Evolutionary conservation across 2,329 filamentous ascomycete species (phyloP).

Genomic region (Cladosporium sp.): DNA sequence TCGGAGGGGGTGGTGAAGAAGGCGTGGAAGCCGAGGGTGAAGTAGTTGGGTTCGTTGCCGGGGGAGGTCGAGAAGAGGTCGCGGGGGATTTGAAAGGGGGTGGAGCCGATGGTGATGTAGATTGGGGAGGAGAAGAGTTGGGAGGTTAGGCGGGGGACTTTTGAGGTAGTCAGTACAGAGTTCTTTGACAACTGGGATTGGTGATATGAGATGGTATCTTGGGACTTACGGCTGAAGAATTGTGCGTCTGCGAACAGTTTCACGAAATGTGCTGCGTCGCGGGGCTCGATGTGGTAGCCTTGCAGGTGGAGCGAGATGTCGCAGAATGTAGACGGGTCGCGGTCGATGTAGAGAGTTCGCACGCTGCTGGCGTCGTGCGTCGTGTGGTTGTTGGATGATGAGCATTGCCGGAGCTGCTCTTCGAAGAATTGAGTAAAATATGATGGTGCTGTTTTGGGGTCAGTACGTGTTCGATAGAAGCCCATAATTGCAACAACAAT

Average conservation of each 20-base stretch:
- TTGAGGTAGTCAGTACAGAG: not conserved
- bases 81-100: slow-evolving; percentile 85
- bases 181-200: not conserved
- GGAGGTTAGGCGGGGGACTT: slow-evolving; percentile 84
- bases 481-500: not conserved
- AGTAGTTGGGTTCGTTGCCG: slow-evolving; percentile 94
- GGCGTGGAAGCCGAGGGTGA: slow-evolving; percentile 83
- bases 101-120: slow-evolving; percentile 85
- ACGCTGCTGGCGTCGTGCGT: slow-evolving; percentile 46
- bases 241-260: slow-evolving; percentile 92
- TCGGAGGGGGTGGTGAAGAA: slow-evolving; percentile 81
- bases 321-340: slow-evolving; percentile 83
- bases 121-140: slow-evolving; percentile 91
- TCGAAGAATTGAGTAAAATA: slow-evolving; percentile 95
- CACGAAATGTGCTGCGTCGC: slow-evolving; percentile 83
- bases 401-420: slow-evolving; percentile 70
- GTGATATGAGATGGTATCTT: not conserved
- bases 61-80: slow-evolving; percentile 75
- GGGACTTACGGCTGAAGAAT: slow-evolving; percentile 75
- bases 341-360: slow-evolving; percentile 89
- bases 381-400: slow-evolving; percentile 45
- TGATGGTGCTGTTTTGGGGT: slow-evolving; percentile 66
- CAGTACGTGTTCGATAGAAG: not conserved
- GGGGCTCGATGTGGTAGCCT: slow-evolving; percentile 82
- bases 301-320: slow-evolving; percentile 90